Percentiles rank a stretch among this genome's conserved stretches.
Evolutionary conservation across 176 grass and related monocot species (phyloP).

Genomic region (Tillandsia fasciculata): DNA sequence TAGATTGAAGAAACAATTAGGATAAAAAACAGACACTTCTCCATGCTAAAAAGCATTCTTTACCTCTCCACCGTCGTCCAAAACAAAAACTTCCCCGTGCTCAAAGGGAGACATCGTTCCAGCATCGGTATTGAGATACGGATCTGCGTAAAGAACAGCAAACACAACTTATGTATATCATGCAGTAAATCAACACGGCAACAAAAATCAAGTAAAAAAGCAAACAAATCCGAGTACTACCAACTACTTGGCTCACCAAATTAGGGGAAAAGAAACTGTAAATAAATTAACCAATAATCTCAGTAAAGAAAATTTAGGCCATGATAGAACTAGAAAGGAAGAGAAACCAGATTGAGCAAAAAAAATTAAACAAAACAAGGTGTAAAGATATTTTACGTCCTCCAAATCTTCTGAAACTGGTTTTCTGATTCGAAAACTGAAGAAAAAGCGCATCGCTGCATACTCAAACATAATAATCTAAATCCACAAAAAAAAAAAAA

Average conservation of each 20-base stretch:
- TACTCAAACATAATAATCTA: too few species aligned
- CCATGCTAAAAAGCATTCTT: neutral
- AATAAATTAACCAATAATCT: neutral
- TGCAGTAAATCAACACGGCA: slow-evolving; percentile 7
- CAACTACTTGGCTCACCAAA: neutral
- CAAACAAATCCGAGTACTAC: neutral
- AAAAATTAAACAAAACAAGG: neutral
- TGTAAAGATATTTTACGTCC: neutral
- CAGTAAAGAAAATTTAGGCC: neutral
- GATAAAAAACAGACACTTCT: neutral
- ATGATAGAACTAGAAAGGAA: neutral
- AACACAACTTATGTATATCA: neutral
- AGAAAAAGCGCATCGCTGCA: neutral
- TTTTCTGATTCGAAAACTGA: neutral
- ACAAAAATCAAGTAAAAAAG: neutral
- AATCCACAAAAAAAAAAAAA: too few species aligned
- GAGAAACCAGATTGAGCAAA: neutral
- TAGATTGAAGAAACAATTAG: neutral
- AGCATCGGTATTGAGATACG: slow-evolving; percentile 97
- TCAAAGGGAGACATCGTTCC: slow-evolving; percentile 98
- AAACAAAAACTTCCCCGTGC: slow-evolving; percentile 90
- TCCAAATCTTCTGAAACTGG: neutral
- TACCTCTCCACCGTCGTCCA: slow-evolving; percentile 99
- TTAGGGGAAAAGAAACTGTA: too few species aligned
- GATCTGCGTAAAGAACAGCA: slow-evolving; percentile 45